Base-by-base conservation (phyloP, 345 rosid genomes). In the Syzygium oleosum region DNA sequence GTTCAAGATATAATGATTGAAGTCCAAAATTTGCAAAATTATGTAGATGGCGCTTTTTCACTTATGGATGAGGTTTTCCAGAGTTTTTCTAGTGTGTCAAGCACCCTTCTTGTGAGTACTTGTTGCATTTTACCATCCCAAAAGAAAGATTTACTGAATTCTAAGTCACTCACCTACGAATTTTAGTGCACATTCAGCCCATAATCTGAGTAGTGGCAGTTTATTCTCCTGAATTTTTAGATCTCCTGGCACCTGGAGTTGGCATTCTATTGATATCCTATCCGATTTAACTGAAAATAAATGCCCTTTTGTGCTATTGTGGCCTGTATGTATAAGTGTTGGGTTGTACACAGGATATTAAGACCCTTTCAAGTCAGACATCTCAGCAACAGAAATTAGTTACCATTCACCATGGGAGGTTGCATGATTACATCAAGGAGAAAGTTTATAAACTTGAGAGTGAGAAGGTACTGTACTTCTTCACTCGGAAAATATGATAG, bases 11-110 rank as follows among this genome's bases (percentile, higher is more conserved):
- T 96, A 85, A 59, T 78, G 27, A 88, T 90, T 89, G 98, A 96
- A 90, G 90, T 93, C 88, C 91, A 90, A 88, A 91, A 85, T 86
- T 88, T 90, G 25, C 91, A 89, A 89, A 91, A 91, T 86, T 93
- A 91, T 88, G 87, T 91, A 65, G 93, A 93, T 86, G 90, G 90
- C 63, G 89, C 90, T 49, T 88, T 92, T 65, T 91, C 90, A 38
- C 92, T 95, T 87, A 59, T 93, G 86, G 95, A 95, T 88, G 98
- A 95, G 80, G 91, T 89, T 92, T 94, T 95, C 88, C 95, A 91
- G 87, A 91, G 88, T 90, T 90, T 92, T 84, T 93, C 96, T 53
- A 87, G 88, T 41, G 65, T 91, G 79, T 87, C 89, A 89, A 88
- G 87, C 79, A 87, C 90, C 85, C 89, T 95, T 88, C 89, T 85